Conservation (phyloP, 2,329 filamentous ascomycete genomes). For the Cladosporium sp. region DNA sequence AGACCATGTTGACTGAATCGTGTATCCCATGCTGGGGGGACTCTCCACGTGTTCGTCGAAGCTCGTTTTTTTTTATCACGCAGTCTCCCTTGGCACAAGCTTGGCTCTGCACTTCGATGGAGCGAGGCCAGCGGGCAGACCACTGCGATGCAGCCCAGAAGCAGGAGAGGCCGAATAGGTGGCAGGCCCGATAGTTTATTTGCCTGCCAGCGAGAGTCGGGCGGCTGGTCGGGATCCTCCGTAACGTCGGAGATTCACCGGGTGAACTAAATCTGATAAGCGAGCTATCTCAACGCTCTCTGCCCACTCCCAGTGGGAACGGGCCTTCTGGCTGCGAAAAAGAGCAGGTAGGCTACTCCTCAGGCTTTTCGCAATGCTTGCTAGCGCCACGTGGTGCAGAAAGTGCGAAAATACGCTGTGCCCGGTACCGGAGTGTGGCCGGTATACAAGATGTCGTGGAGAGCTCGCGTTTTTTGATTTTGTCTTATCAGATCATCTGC, state of each 20-base stretch:
- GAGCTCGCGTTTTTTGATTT: neutral
- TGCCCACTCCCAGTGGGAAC: neutral
- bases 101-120: no score
- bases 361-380: neutral
- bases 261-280: neutral
- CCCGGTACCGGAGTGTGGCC: neutral
- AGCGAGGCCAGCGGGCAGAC: no score
- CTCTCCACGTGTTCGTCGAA: no score
- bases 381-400: neutral
- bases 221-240: neutral
- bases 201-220: neutral
- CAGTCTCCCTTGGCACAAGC: no score
- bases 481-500: constrained; percentile 7
- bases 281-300: neutral
- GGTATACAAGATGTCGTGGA: neutral
- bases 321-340: no score
- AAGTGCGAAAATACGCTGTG: neutral
- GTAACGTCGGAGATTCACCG: neutral
- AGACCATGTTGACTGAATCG: no score
- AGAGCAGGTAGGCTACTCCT: neutral
- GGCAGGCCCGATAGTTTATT: no score
- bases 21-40: no score
- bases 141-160: no score
- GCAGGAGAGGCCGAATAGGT: no score
- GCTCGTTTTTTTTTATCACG: no score